These are phyloP conservation scores for Rhynchosporium agropyri DNA, from an alignment of 2,329 filamentous ascomycete species.

Conservation along the genomic window DNA sequence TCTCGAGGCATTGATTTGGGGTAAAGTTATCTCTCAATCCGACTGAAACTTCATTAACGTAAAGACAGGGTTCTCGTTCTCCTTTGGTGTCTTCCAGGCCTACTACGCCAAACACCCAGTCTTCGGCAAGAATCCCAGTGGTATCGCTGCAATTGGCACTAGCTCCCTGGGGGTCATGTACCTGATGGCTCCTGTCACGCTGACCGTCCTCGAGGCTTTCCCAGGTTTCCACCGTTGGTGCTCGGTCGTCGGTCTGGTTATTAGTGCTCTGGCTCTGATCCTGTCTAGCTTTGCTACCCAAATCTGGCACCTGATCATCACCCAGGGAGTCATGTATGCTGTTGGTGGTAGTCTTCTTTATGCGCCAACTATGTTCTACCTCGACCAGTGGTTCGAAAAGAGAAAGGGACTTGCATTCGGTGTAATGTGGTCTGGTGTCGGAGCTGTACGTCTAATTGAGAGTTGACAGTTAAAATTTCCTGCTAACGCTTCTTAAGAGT, in stretches of 20 bases:
- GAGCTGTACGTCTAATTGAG: conserved; percentile 37
- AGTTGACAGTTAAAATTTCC: conserved; percentile 43
- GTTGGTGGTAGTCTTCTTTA: conserved; percentile 48
- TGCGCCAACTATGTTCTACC: conserved; percentile 46
- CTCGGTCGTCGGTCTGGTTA: conserved; percentile 43
- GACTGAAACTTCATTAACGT: background rate
- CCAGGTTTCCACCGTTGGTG: conserved; percentile 41
- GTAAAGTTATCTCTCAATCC: conserved; percentile 39
- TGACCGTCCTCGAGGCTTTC: conserved; percentile 35
- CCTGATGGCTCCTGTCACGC: conserved; percentile 33
- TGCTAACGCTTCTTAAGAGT: conserved; percentile 22
- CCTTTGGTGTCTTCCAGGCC: conserved; percentile 49
- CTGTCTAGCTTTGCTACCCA: conserved; percentile 48
- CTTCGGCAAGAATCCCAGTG: conserved; percentile 43
- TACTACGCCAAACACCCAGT: conserved; percentile 46
- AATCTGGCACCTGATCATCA: conserved; percentile 49
- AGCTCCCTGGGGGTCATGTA: conserved; percentile 40
- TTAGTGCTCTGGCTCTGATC: conserved; percentile 43
- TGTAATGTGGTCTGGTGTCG: conserved; percentile 48
- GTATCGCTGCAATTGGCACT: conserved; percentile 49
- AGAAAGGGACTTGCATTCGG: conserved; percentile 53
- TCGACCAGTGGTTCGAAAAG: conserved; percentile 53
- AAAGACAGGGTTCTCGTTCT: conserved; percentile 43
- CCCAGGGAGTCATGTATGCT: conserved; percentile 52
- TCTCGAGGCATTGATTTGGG: conserved; percentile 57